Conservation (phyloP, 305 asterid species). For the Plantago rigida region DNA sequence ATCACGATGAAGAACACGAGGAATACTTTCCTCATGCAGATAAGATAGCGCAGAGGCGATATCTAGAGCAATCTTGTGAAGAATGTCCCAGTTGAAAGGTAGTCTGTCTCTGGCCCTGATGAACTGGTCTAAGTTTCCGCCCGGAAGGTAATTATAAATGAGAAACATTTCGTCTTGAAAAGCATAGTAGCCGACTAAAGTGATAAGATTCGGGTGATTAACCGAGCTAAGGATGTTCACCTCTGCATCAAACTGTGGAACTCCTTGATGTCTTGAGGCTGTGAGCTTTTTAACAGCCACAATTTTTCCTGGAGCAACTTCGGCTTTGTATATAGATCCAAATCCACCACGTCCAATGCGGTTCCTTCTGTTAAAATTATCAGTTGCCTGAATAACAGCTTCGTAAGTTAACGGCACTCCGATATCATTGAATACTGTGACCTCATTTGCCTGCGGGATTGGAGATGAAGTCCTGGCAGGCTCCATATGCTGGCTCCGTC, state of each 20-base stretch:
- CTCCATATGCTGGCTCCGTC: too few relatives aligned
- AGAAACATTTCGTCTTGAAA: conserved; percentile 37
- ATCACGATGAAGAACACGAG: conserved; percentile 41
- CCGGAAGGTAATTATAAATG: conserved; percentile 44
- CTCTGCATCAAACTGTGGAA: conserved; percentile 45
- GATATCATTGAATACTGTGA: too few relatives aligned
- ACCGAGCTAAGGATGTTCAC: conserved; percentile 32
- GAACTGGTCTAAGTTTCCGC: conserved; percentile 44
- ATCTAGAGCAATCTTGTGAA: conserved; percentile 39
- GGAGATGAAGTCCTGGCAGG: too few relatives aligned
- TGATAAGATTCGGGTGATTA: conserved; percentile 42
- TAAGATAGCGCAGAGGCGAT: conserved; percentile 37
- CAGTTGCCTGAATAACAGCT: too few relatives aligned
- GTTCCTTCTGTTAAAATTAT: too few relatives aligned
- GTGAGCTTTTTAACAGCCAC: too few relatives aligned
- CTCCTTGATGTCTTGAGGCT: conserved; percentile 25
- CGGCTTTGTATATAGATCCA: too few relatives aligned
- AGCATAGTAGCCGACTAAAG: conserved; percentile 41
- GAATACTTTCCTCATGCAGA: conserved; percentile 39
- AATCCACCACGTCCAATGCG: too few relatives aligned
- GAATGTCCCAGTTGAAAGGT: conserved; percentile 26
- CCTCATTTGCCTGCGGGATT: too few relatives aligned
- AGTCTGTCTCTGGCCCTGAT: conserved; percentile 34
- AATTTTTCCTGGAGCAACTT: too few relatives aligned
- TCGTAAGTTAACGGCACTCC: too few relatives aligned